Conservation (phyloP, 805 yeast genomes). For the Zygosaccharomyces gambellarensis region DNA sequence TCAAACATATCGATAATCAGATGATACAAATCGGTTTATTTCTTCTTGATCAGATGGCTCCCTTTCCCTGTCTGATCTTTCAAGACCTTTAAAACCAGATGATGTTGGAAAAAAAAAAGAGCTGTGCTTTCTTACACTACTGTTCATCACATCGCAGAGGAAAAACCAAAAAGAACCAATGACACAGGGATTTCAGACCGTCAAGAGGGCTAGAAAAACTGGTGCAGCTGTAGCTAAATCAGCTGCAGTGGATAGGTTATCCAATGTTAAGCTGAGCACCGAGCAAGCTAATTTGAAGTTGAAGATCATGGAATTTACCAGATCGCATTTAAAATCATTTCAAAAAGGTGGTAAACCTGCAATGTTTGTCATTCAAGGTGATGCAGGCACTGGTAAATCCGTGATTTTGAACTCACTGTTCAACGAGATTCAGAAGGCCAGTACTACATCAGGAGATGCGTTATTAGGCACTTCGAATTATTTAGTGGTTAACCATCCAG, state of each 20-base stretch:
- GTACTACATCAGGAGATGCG: constrained; percentile 14
- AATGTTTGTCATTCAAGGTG: constrained; percentile 43
- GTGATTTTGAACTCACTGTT: constrained; percentile 41
- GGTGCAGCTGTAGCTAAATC: constrained; percentile 6
- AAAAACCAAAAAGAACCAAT: not conserved
- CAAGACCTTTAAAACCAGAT: not conserved
- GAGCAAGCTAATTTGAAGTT: constrained; percentile 36
- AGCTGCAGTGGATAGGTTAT: constrained; percentile 36
- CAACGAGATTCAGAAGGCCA: constrained; percentile 37
- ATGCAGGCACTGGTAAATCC: constrained; percentile 47
- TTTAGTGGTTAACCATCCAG: constrained; percentile 45
- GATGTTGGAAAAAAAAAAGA: not conserved
- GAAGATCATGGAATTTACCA: constrained; percentile 31
- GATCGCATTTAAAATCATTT: constrained; percentile 19
- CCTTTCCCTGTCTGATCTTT: not conserved
- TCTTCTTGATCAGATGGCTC: not conserved
- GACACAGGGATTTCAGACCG: constrained; percentile 11
- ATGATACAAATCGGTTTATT: not conserved
- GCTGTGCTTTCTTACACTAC: not conserved
- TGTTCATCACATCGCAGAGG: not conserved
- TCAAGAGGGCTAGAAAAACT: constrained; percentile 6
- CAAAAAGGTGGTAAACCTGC: constrained; percentile 24
- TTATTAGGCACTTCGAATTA: constrained; percentile 35
- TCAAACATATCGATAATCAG: constrained; percentile 3
- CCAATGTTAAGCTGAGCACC: constrained; percentile 35